Base-by-base conservation (phyloP, 2,329 filamentous ascomycete species). In the Camillea tinctor region DNA sequence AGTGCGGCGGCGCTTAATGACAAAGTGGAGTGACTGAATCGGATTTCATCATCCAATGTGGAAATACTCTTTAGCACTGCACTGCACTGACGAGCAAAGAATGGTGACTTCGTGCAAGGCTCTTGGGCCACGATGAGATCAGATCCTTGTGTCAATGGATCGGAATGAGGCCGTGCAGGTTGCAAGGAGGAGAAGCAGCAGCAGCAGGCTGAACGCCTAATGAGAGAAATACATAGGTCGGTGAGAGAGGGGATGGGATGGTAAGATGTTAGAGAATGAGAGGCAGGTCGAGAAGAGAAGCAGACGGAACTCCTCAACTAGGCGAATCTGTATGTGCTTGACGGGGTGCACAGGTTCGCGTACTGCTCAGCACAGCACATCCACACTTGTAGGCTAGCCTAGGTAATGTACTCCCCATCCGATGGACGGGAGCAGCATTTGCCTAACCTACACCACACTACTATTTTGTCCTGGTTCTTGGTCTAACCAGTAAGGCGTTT, bases 141-240 rank as follows among this genome's bases (percentile, higher is more conserved):
- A 60, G 63, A 63, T 26, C 5, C 60, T 57, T 59, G 65, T 61
- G 61, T 60, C 61, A 26, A 63, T 54, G 54, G 57, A 61, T 61
- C 60, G 56, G 50, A 65, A 66, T 21, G 68, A 64, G 68, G 69
- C 68, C 69, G 68, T 71, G 68, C 68, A 68, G 66, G 56, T 56
- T 52, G 52, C 56, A 52, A 58, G 58, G 40, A 55, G 56, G 23
- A 56, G 53, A 54, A 63, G 58, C 52, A 56, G 53, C 50, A 56
- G 53, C 50, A 63, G 59, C 52, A 40, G 50, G 59, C 60, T 50
- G 58, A 59, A 61, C 30, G 36, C 44, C 59, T 49, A 51, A 56
- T 15, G 55, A 53, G 52, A 52, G 55, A 57, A 44, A 21, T 50
- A 23, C n/a, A 2, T 21, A 24, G 20, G 24, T 11, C 13, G 40